Base-by-base conservation (phyloP, 2,329 filamentous ascomycete genomes). In the Xylaria hypoxylon region DNA sequence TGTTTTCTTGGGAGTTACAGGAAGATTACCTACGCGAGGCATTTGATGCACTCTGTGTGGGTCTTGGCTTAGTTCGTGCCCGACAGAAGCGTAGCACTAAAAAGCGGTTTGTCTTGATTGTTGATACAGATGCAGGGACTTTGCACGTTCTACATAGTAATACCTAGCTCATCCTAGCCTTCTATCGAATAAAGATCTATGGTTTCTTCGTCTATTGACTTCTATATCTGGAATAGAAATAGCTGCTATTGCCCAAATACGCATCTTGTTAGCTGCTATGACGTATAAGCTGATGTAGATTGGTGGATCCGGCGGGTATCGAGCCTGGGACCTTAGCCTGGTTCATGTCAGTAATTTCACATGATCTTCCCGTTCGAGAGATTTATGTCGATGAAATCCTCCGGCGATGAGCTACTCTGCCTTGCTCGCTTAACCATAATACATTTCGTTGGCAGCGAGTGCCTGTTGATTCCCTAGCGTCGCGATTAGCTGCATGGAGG, bases 311-410 rank as follows among this genome's bases (percentile, higher is more conserved):
- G 28, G 48, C 48, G 47, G 65, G 51, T 64, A 60, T 58, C 45
- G 52, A 51, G 61, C 45, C 56, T 31, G 53, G 48, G 57, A 56
- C 28, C 4, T 5, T 40, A 42, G 26, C 6, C 31, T 22, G 31
- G 66, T 63, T 60, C 63, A 63, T 68, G 63, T 58, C 57, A 50
- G 56, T 51, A 26, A 52, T 57, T 59, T 42, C 52, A 53, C 65
- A 58, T 57, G 56, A 61, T 28, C 44, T 51, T 48, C 57, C 61
- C 56, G 44, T 64, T 64, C 47, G 40, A 45, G 38, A 45, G 55
- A 24, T 57, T 52, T 19, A 35, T 45, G 56, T 64, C 5, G 52
- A 63, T 38, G 45, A 31, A 51, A 45, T 28, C 28, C 51, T 44
- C 33, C 31, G 51, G 42, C 33, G 24, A 48, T 31, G 56, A 59